Base-by-base conservation (phyloP, 441 rosid species). In the Mallotus japonicus region DNA sequence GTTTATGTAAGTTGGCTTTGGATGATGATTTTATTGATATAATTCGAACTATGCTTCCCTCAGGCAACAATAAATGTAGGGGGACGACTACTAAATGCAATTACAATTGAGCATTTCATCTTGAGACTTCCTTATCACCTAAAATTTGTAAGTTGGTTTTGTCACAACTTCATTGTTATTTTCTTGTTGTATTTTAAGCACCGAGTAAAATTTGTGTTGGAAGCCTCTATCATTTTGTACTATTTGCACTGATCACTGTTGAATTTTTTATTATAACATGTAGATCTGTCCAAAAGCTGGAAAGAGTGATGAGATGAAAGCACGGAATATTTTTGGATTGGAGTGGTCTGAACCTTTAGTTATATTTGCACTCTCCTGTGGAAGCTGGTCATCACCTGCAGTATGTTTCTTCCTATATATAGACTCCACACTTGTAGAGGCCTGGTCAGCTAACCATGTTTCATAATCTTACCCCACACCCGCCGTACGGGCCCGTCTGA, bases 361-460 rank as follows among this genome's bases (percentile, higher is more conserved):
- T 49, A 90, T 93, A 20, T 93, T 89, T 62, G 89, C 96, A 8
- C 93, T 91, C 55, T 84, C 94, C 51, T 90, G 94, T 28, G 97
- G 98, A 72, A 93, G 98, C 81, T 87, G 91, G 95, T 87, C 98
- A 47, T 93, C 97, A 22, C 98, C 97, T 64, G 87, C 88, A 51
- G 94, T 89, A 89, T 80, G 98, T 85, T 82, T 56, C 49, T 37
- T 20, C 40, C 3, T 54, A 14, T 16, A 34, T 13, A 40, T 28
- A 34, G 34, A 19, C 40, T 17, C 56, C 40, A 3, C 6, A 37
- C 6, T 54, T 53, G 20, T 8, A 32, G 4, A 15, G 16, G 32
- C 17, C 16, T 13, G 51, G 8, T 60, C 55, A 20, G 16, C 55
- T 58, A 17, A 57, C 22, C 40, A 37, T 37, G 40, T 37, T 37